Conservation (phyloP, 1,284 basidiomycete genomes). For the Papiliotrema nemorosa region DNA sequence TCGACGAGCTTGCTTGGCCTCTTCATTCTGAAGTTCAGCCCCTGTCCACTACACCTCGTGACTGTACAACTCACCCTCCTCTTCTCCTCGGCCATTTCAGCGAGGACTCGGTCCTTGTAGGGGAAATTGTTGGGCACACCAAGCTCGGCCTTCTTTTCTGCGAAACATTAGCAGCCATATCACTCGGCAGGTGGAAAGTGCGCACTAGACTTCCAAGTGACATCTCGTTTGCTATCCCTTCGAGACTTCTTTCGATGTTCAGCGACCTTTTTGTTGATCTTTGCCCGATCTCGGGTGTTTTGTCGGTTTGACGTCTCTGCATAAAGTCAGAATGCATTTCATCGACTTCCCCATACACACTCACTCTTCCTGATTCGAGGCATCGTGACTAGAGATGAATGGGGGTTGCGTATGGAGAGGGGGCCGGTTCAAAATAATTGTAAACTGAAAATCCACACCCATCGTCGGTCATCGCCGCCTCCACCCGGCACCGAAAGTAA, state of each 20-base stretch:
- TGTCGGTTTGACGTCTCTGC: slow-evolving; percentile 81
- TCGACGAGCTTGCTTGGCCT: slow-evolving; percentile 46
- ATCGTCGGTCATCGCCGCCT: too few species aligned
- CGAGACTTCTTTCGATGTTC: slow-evolving; percentile 75
- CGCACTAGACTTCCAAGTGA: slow-evolving; percentile 88
- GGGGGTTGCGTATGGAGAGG: slow-evolving; percentile 1
- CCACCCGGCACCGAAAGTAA: too few species aligned
- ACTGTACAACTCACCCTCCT: slow-evolving; percentile 56
- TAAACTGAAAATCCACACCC: too few species aligned
- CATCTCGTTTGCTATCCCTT: slow-evolving; percentile 76
- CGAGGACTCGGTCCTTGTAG: slow-evolving; percentile 93
- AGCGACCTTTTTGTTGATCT: slow-evolving; percentile 71
- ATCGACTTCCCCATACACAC: slow-evolving; percentile 23
- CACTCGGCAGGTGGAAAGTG: slow-evolving; percentile 21
- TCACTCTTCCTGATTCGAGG: slow-evolving; percentile 71
- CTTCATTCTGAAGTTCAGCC: slow-evolving; percentile 19
- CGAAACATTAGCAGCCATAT: neutral
- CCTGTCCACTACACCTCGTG: neutral
- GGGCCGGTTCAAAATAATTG: slow-evolving; percentile 12
- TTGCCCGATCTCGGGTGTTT: slow-evolving; percentile 69
- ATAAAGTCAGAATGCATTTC: neutral
- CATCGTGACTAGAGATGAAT: slow-evolving; percentile 52
- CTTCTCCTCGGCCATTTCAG: slow-evolving; percentile 79
- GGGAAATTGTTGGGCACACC: slow-evolving; percentile 98
- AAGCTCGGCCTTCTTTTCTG: slow-evolving; percentile 78